These are phyloP conservation scores for Cicer cuneatum DNA, from an alignment of 306 rosid genomes.

Conservation along the genomic window DNA sequence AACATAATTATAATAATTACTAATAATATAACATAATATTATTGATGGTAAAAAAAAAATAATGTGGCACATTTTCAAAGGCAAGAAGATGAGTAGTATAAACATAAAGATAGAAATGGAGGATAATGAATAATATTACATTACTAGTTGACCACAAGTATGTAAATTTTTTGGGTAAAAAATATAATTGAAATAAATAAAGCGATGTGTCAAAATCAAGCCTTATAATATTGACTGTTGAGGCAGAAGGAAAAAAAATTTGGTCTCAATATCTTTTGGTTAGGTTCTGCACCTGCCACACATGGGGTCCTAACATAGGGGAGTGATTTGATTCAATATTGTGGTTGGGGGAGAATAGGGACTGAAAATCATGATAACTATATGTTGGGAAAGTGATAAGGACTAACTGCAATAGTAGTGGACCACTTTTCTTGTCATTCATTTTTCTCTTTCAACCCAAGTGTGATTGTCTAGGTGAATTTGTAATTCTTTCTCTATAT, in stretches of 20 bases:
- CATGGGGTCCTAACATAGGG: conserved; percentile 49
- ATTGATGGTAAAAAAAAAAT: background rate
- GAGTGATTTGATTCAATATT: conserved; percentile 27
- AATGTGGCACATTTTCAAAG: conserved; percentile 39
- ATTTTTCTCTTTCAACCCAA: conserved; percentile 1
- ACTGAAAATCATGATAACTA: conserved; percentile 38
- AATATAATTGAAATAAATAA: background rate
- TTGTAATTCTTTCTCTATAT: background rate
- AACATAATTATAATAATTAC: too few relatives aligned
- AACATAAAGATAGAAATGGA: background rate
- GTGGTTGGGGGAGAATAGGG: conserved; percentile 47
- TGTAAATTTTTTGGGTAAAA: background rate
- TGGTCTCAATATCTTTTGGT: conserved; percentile 19
- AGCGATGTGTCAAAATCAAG: conserved; percentile 42
- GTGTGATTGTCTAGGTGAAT: background rate
- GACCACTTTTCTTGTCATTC: conserved; percentile 41
- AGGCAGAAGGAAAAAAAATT: background rate
- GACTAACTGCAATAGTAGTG: conserved; percentile 45
- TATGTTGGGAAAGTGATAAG: conserved; percentile 44
- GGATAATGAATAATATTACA: conserved; percentile 14
- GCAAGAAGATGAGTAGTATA: conserved; percentile 21
- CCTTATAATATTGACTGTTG: conserved; percentile 1
- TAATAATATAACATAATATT: too few relatives aligned
- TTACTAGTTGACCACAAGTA: background rate
- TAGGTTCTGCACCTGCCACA: conserved; percentile 34